Evolutionary conservation across 139 green algal species (phyloP).

Genomic region (Chlamydomonas applanata): DNA sequence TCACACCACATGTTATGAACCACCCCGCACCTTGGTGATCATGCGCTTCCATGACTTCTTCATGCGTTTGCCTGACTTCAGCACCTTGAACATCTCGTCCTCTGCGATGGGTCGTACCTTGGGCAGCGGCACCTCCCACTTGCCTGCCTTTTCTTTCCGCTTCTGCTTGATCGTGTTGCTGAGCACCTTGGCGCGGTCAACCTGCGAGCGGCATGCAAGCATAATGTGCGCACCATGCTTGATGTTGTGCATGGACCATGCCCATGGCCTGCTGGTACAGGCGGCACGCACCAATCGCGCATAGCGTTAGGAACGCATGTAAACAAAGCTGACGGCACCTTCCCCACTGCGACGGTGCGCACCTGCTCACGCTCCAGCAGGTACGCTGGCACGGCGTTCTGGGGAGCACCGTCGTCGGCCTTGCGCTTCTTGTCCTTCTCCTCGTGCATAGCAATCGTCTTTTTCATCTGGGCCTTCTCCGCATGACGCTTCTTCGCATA

Average conservation of each 20-base stretch:
- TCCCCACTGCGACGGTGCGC: background rate
- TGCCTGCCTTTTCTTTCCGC: conserved; percentile 99
- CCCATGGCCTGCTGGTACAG: no score
- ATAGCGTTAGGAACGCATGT: no score
- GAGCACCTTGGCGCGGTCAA: conserved; percentile 95
- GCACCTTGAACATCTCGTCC: conserved; percentile 99
- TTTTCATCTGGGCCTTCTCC: conserved; percentile 99
- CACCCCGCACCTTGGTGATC: conserved; percentile 88
- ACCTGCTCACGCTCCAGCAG: conserved; percentile 97
- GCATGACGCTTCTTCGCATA: conserved; percentile 94
- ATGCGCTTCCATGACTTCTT: conserved; percentile 99
- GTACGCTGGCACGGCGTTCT: conserved; percentile 94
- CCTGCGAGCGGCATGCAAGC: conserved; percentile 36
- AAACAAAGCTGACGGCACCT: background rate
- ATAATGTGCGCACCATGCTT: background rate
- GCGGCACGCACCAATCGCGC: no score
- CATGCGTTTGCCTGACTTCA: conserved; percentile 85
- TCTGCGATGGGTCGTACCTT: conserved; percentile 97
- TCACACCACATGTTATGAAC: background rate
- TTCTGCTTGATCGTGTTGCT: conserved; percentile 99
- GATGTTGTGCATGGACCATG: background rate
- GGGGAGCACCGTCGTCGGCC: conserved; percentile 80
- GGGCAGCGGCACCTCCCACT: conserved; percentile 98
- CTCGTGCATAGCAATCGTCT: conserved; percentile 98
- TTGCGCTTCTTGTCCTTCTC: conserved; percentile 92